These are phyloP conservation scores for Cymbopogon flexuosus DNA, from an alignment of 202 grass and related monocot genomes.

Conservation along the genomic window DNA sequence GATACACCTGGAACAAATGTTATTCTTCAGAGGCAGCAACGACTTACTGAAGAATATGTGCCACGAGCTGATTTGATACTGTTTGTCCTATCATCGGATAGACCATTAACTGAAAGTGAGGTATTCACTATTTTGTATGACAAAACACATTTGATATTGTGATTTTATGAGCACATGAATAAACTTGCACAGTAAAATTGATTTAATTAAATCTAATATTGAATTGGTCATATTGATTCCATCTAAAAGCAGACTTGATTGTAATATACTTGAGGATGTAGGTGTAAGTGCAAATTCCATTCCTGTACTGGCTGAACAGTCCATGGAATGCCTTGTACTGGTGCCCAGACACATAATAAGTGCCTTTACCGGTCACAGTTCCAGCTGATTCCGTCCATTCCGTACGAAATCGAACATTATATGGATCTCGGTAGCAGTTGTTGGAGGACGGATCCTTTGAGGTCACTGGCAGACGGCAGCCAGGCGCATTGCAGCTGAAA, in stretches of 20 bases:
- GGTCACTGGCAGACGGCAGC: neutral
- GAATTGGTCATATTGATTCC: neutral
- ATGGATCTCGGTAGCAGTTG: neutral
- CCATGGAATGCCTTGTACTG: neutral
- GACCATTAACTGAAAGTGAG: conserved; percentile 91
- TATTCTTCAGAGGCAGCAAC: conserved; percentile 98
- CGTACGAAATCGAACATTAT: neutral
- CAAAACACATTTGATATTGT: neutral
- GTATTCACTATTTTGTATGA: conserved; percentile 30
- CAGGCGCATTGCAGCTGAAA: neutral
- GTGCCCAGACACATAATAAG: neutral
- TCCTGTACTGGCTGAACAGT: neutral
- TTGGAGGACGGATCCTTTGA: neutral
- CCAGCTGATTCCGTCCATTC: neutral
- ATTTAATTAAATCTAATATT: neutral
- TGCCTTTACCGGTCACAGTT: neutral
- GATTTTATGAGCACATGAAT: neutral
- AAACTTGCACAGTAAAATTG: neutral
- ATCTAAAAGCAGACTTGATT: neutral
- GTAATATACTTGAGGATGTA: neutral
- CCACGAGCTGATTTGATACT: conserved; percentile 90
- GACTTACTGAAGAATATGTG: conserved; percentile 96
- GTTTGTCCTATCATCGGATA: conserved; percentile 87
- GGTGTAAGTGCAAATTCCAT: neutral
- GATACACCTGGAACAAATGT: conserved; percentile 99